Base-by-base conservation (phyloP, 495 filamentous ascomycete species). In the Elaphomyces granulatus region DNA sequence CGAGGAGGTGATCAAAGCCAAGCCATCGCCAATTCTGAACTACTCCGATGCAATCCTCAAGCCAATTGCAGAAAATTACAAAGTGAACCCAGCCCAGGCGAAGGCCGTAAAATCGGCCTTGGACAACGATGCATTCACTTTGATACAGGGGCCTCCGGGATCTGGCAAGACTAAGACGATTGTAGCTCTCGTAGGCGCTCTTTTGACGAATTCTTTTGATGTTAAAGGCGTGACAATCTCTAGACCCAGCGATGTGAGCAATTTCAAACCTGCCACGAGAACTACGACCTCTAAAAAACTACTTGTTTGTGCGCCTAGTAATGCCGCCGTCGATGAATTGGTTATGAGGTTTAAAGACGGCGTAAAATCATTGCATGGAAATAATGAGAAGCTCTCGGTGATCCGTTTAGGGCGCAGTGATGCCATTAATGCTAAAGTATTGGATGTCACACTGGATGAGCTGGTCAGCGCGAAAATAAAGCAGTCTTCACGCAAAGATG, bases 131-230 rank as follows among this genome's bases (percentile, higher is more conserved):
- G 90, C 81, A 0, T 98, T 98, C 54, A 94, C 87, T 6, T 68
- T 98, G 36, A 83, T 98, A 41, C 90, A 98, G 59, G 90, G 90
- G 31, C 92, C 90, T 36, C 90, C 90, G 1, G 90, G 90, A 51
- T 90, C 88, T 3, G 90, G 90, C 51, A 98, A 98, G 60, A 98
- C 90, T 0, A 98, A 96, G 55, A 98, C 90, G 0, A 96, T 98
- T 40, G 75, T 94, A 43, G 90, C 88, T 34, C 93, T 96, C 63
- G 85, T 94, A 10, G 90, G 90, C 32, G 83, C 85, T 44, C 66
- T 96, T 6, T 51, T 98, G 9, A 84, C 75, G 3, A 67, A 68
- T 33, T 62, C 49, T n/a, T 63, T 86, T 55, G 53, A 47, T 44
- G 50, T 68, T 55, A 41, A 61, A 44, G 70, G 67, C 6, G 64